Evolutionary conservation across 2,329 filamentous ascomycete species (phyloP), one percentile per base, ranked within the genome.

Genomic region (Sclerotinia subarctica): DNA sequence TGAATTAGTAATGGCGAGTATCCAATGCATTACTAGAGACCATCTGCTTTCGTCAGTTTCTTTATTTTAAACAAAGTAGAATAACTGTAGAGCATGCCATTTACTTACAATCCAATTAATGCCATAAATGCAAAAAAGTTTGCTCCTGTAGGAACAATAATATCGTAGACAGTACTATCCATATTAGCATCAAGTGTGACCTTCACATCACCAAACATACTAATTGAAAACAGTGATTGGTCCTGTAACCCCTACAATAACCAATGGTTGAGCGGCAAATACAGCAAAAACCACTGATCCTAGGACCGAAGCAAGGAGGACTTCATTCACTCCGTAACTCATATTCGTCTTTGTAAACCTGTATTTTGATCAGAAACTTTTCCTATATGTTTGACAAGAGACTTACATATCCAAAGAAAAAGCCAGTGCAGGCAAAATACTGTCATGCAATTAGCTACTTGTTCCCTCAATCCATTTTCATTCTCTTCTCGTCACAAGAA

Each of bases 201-300:
- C 13, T 38, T 15, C 15, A 17, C 17, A 26, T 24, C 32, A 26
- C 35, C 19, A 52, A 24, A 77, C 83, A 53, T 78, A 88, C 86
- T 96, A 96, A 77, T 96, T 96, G 77, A 96, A 96, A 38, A 96
- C 92, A 21, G 93, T 96, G 68, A 97, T 96, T 4, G 93, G 93
- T 80, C 91, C 91, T 15, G 93, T 96, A 2, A 97, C 93, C 29
- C 93, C 93, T 29, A 97, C 93, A 77, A 97, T 96, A 66, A 94
- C 92, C 68, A 97, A 81, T 8, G 93, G 93, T 77, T 97, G 93
- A 35, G 90, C 92, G 10, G 92, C 90, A 70, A 93, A 84, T 1
- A 96, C 73, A 3, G 91, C 83, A 77, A 96, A 97, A 1, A 96
- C 91, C 0, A 94, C 87, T 7, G 92, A 86, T 2, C 90, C 93